Conservation (phyloP, 495 filamentous ascomycete genomes). For the Darksidea phi region DNA sequence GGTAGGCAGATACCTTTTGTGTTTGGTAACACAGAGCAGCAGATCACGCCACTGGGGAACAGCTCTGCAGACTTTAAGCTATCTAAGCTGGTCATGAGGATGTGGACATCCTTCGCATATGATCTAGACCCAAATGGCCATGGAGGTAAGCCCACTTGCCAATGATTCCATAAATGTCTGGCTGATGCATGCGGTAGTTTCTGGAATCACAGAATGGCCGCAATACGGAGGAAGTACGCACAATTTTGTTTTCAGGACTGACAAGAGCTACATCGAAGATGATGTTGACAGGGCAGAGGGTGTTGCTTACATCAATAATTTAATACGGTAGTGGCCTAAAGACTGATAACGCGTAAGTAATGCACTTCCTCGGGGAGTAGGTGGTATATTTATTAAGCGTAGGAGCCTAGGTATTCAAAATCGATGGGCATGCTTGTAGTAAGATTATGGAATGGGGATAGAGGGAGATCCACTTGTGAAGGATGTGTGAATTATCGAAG, state of each 20-base stretch:
- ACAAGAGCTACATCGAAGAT: slow-evolving; percentile 3
- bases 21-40: slow-evolving; percentile 33
- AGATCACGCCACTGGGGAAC: slow-evolving; percentile 51
- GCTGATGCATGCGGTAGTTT: background rate
- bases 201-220: background rate
- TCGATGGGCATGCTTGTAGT: no score
- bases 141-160: background rate
- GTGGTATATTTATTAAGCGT: no score
- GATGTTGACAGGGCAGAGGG: background rate
- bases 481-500: no score
- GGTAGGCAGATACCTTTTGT: slow-evolving; percentile 6
- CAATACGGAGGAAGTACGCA: background rate
- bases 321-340: background rate
- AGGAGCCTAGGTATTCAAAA: no score
- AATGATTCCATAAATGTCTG: background rate
- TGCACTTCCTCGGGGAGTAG: no score
- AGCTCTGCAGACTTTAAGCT: no score
- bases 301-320: background rate
- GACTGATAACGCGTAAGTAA: no score
- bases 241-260: slow-evolving; percentile 2
- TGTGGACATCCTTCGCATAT: slow-evolving; percentile 62
- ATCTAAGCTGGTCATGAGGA: slow-evolving; percentile 56
- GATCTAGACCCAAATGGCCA: slow-evolving; percentile 58
- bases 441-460: no score
- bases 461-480: no score